Percentiles rank a stretch among this genome's conserved stretches.
phyloP scores from a whole-genome alignment of 2,329 filamentous ascomycete genomes.

The Cladophialophora psammophila region DNA sequence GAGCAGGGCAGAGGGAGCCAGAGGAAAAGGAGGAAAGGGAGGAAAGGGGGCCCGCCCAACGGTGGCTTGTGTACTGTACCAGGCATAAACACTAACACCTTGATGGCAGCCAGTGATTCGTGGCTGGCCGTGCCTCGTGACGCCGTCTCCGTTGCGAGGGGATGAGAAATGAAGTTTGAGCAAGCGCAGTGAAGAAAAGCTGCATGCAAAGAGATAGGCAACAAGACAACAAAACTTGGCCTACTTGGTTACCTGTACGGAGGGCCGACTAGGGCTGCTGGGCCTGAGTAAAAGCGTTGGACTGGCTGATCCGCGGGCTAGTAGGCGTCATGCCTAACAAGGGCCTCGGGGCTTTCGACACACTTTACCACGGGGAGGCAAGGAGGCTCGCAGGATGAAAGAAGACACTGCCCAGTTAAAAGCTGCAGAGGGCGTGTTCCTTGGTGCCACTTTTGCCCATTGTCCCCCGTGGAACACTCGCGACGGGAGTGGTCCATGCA shows the following conservation, averaged over 20 bases:
- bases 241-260: neutral
- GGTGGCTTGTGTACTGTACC: slow-evolving; percentile 20
- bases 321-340: slow-evolving; percentile 5
- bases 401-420: slow-evolving; percentile 4
- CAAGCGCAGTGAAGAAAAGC: slow-evolving; percentile 14
- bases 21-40: slow-evolving; percentile 5
- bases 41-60: neutral
- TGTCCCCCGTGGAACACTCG: neutral
- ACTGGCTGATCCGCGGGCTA: slow-evolving; percentile 6
- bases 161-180: slow-evolving; percentile 15
- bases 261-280: neutral
- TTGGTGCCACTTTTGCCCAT: neutral
- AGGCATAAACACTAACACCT: slow-evolving; percentile 13
- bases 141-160: slow-evolving; percentile 19
- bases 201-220: slow-evolving; percentile 13
- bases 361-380: neutral
- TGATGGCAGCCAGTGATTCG: slow-evolving; percentile 16
- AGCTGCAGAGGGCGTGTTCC: slow-evolving; percentile 1
- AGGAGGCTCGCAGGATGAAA: slow-evolving; percentile 2
- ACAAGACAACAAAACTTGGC: neutral
- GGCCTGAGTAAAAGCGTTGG: slow-evolving; percentile 5
- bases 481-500: slow-evolving; percentile 14
- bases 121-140: slow-evolving; percentile 20
- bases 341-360: neutral
- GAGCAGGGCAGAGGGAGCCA: slow-evolving; percentile 9